Evolutionary conservation across 2,329 filamentous ascomycete genomes (phyloP).

Genomic region (Talaromyces funiculosus): DNA sequence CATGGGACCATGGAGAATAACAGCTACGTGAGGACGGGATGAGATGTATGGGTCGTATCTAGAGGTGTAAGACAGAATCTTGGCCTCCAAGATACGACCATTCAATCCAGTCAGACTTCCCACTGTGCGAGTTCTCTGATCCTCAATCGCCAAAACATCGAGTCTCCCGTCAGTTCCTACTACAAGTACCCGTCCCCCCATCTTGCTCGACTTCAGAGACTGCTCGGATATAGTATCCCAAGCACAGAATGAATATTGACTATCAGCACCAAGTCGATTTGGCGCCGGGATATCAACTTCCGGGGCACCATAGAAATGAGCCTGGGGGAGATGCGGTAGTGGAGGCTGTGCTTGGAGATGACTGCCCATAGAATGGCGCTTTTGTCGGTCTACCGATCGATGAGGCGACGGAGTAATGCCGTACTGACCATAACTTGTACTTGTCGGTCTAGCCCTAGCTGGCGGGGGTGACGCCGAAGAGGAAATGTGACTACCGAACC

Average conservation of each 20-base stretch:
- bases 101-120: constrained; percentile 69
- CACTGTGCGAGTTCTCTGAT: constrained; percentile 63
- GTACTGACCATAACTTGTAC: constrained; percentile 31
- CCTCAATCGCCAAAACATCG: constrained; percentile 68
- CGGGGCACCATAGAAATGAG: constrained; percentile 70
- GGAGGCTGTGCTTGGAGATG: constrained; percentile 42
- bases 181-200: constrained; percentile 60
- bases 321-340: constrained; percentile 66
- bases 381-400: constrained; percentile 33
- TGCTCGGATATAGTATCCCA: constrained; percentile 63
- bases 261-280: constrained; percentile 27
- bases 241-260: constrained; percentile 70
- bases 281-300: constrained; percentile 58
- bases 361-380: constrained; percentile 34
- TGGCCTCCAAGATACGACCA: constrained; percentile 75
- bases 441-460: constrained; percentile 36
- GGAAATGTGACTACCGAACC: constrained; percentile 33
- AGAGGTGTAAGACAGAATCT: constrained; percentile 67
- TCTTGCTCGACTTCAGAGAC: constrained; percentile 36
- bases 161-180: constrained; percentile 76
- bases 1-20: constrained; percentile 74
- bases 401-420: constrained; percentile 33
- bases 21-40: constrained; percentile 67
- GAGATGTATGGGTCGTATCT: constrained; percentile 48
- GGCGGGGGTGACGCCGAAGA: constrained; percentile 41